These are phyloP conservation scores for Gossypium schwendimanii DNA, from an alignment of 441 rosid species.

Conservation along the genomic window DNA sequence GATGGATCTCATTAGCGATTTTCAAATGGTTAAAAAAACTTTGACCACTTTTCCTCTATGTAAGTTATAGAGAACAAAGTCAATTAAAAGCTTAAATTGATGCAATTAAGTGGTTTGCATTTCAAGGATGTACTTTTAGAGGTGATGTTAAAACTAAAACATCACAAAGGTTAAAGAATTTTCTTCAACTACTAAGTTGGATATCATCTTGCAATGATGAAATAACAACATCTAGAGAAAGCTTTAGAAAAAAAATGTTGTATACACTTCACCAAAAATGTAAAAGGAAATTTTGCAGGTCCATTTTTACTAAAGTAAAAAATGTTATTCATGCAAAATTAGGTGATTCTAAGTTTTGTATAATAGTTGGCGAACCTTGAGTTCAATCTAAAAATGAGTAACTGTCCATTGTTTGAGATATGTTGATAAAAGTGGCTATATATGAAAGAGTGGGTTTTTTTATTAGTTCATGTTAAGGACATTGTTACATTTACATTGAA, in stretches of 20 bases:
- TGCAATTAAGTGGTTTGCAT: too few relatives aligned
- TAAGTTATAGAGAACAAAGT: too few relatives aligned
- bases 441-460: too few relatives aligned
- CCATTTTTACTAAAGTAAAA: not conserved
- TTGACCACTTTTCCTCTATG: too few relatives aligned
- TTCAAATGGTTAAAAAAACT: too few relatives aligned
- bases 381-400: too few relatives aligned
- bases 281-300: too few relatives aligned
- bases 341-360: too few relatives aligned
- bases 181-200: not conserved
- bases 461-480: not conserved
- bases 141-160: not conserved
- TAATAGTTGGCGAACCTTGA: too few relatives aligned
- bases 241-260: not conserved
- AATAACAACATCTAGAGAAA: not conserved
- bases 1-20: too few relatives aligned
- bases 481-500: not conserved
- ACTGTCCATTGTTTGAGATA: too few relatives aligned
- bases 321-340: not conserved
- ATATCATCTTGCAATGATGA: not conserved
- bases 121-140: too few relatives aligned
- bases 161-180: not conserved
- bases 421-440: not conserved
- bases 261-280: not conserved
- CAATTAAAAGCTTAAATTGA: not conserved